Percentiles rank a stretch among this genome's conserved stretches.
phyloP scores from a whole-genome alignment of 1,284 basidiomycete species.

The Microbotryum lychnidis-dioicae region DNA sequence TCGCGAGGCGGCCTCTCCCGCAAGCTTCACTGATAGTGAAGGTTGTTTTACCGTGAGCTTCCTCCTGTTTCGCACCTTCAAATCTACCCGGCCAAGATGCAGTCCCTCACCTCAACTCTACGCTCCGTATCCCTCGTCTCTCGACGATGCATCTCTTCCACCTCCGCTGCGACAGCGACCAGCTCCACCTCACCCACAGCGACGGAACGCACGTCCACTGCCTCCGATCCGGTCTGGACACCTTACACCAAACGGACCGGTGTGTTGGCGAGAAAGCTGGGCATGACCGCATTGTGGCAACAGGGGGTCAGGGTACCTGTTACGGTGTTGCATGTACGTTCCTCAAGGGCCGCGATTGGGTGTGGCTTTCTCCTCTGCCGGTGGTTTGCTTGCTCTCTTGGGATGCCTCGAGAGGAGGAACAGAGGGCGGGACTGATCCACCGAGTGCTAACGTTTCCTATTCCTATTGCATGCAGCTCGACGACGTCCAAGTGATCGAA shows the following conservation, averaged over 20 bases:
- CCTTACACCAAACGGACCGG: constrained; percentile 82
- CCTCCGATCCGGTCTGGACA: constrained; percentile 51
- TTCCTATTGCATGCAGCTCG: constrained; percentile 40
- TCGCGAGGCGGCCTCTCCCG: too few species aligned
- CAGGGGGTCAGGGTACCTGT: constrained; percentile 80
- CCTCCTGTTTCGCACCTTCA: not conserved
- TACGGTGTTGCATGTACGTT: constrained; percentile 81
- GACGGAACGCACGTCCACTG: not conserved
- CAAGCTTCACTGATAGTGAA: too few species aligned
- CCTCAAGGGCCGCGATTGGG: not conserved
- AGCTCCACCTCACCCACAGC: constrained; percentile 2
- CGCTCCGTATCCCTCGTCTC: not conserved
- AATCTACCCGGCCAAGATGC: not conserved
- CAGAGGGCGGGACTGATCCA: too few species aligned
- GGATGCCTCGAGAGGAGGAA: too few species aligned
- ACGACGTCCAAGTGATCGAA: constrained; percentile 44
- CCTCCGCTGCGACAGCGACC: not conserved
- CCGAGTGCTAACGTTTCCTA: not conserved
- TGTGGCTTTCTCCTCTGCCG: too few species aligned
- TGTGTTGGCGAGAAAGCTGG: constrained; percentile 88
- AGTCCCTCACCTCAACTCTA: constrained; percentile 4
- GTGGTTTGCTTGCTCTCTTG: too few species aligned
- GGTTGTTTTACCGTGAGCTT: too few species aligned
- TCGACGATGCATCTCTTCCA: not conserved
- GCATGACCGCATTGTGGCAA: constrained; percentile 93